Base-by-base conservation (phyloP, 1,284 basidiomycete genomes). In the Moesziomyces sp. region DNA sequence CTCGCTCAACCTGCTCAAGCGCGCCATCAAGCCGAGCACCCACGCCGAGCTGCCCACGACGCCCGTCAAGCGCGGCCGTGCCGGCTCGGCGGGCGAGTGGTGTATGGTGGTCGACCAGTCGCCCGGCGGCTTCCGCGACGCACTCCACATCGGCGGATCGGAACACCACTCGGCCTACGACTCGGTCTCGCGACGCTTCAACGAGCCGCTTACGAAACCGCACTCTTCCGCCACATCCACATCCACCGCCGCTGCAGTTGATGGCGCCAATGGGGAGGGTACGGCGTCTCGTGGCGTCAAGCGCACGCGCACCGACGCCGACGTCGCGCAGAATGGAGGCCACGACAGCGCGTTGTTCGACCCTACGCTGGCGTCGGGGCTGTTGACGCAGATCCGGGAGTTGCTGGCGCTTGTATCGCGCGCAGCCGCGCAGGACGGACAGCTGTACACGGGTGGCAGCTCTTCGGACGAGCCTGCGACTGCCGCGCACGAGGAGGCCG, bases 111-210 rank as follows among this genome's bases (percentile, higher is more conserved):
- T 81, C 13, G 79, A 81, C 49, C 65, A 63, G 9, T 75, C 60
- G 8, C 77, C 76, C 3, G 67, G 63, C 4, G 74, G 67, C 3
- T 72, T 80, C 44, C 52, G 78, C 4, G 78, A 81, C 52, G 79
- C 79, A 2, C 40, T 81, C 5, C 70, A 78, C 43, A 72, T 77
- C 11, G 78, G 70, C 0, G 62, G 74, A 0, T 60, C 66, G 21
- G 79, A 80, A 42, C 79, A 81, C 54, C 79, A 81, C 45, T 75
- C 71, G 16, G 46, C 66, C 23, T 76, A 60, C 43, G 79, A 81
- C 46, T 59, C 58, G 8, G 78, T 71, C 7, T 67, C 63, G 6
- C 55, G 64, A 16, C 58, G 53, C 18, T 74, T 74, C 47, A 64
- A 68, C 49, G 56, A 68, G 40, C 55, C 59, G 23, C 53, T 70